phyloP scores from a whole-genome alignment of 768 basidiomycete species.

The Lactarius akahatsu region DNA sequence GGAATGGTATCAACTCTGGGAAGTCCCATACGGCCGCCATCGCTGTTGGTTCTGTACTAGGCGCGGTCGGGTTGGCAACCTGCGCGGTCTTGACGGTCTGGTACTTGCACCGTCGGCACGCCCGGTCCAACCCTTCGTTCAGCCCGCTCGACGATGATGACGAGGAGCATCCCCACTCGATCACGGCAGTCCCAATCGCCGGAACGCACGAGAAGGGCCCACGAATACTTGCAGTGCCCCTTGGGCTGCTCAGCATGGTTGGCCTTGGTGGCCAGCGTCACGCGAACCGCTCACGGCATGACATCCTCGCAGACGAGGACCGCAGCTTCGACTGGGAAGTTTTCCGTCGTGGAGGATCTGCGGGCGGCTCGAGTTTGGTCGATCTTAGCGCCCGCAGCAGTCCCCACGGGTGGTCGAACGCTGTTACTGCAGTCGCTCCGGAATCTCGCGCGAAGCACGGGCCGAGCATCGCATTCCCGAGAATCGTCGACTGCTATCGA shows the following conservation, averaged over 20 bases:
- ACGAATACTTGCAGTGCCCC: constrained; percentile 27
- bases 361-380: constrained; percentile 12
- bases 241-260: constrained; percentile 37
- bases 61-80: constrained; percentile 53
- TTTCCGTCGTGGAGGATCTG: constrained; percentile 33
- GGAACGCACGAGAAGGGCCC: constrained; percentile 30
- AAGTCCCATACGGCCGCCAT: constrained; percentile 43
- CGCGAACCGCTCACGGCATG: constrained; percentile 44
- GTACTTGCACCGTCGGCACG: constrained; percentile 43
- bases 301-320: constrained; percentile 82
- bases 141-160: constrained; percentile 37
- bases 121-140: constrained; percentile 31
- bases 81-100: constrained; percentile 43
- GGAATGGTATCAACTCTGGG: neutral
- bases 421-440: constrained; percentile 26
- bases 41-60: constrained; percentile 62
- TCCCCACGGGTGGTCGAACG: constrained; percentile 24
- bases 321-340: constrained; percentile 37
- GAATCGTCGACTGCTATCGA: constrained; percentile 7
- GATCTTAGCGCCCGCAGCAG: constrained; percentile 12
- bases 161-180: constrained; percentile 35
- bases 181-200: constrained; percentile 33
- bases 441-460: constrained; percentile 16
- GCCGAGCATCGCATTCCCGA: constrained; percentile 14
- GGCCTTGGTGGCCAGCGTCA: constrained; percentile 30